Evolutionary conservation across 768 basidiomycete species (phyloP), one percentile per base, ranked within the genome.

Genomic region (Grammothele lineata): DNA sequence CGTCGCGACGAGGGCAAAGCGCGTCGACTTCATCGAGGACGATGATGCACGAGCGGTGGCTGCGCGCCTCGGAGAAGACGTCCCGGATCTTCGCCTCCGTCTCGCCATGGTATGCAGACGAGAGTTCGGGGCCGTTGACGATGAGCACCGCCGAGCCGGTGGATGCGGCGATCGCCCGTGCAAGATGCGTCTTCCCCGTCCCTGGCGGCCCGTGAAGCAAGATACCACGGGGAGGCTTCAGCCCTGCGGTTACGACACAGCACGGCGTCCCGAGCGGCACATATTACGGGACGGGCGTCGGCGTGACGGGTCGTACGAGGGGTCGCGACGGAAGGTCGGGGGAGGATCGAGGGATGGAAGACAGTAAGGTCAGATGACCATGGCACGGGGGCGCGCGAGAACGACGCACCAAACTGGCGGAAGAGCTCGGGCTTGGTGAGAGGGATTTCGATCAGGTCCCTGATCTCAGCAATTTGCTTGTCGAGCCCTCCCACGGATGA

Each of bases 1-100:
- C 93, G 60, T 95, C 95, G 40, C 96, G 71, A 46, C 82, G 76
- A 2, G 96, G 96, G 47, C 90, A 95, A 11, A 99, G 68, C 0
- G 96, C 94, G 56, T 99, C 96, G 1, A 99, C 82, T 67, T 99
- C 96, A 56, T 99, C 96, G 26, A 99, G 68, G 21, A 99, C 87
- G 38, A 99, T 81, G 55, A 99, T 92, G 56, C 91, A 95, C 0
- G 95, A 94, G 46, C 85, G 86, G 57, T 83, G 80, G 26, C 74
- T 70, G 46, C 81, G 77, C 1, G 96, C 96, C 55, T 92, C 84
- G 34, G 75, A 78, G 63, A 98, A 99, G 3, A 98, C 85, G 21
- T 87, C 87, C 17, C 96, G 83, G 27, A 99, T 72, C 52, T 84
- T 82, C 0, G 88, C 82, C 61, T 99, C 96, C 1, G 93, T 96